Percentiles rank a stretch among this genome's conserved stretches.
These are phyloP conservation scores for Apiospora malaysiana DNA, from an alignment of 2,329 filamentous ascomycete genomes.

Conservation along the genomic window DNA sequence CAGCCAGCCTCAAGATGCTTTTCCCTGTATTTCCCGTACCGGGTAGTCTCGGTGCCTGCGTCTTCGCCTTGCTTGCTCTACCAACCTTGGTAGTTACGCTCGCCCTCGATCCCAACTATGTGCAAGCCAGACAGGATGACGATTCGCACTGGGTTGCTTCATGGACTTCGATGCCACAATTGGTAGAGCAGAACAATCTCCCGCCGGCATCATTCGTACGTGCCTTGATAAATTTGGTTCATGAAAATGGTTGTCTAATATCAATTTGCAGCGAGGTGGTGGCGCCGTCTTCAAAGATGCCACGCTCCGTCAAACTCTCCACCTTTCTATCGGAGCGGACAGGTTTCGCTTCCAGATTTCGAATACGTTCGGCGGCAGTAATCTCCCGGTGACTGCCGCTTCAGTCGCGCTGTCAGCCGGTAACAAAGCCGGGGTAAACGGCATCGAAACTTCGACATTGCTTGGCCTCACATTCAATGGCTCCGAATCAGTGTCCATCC, in stretches of 20 bases:
- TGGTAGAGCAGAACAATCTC: constrained; percentile 66
- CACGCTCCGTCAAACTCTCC: constrained; percentile 70
- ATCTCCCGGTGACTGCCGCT: constrained; percentile 64
- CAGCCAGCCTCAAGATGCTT: neutral
- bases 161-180: constrained; percentile 71
- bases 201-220: constrained; percentile 65
- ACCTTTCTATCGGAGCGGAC: constrained; percentile 60
- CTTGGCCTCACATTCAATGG: constrained; percentile 64
- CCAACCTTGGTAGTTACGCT: neutral
- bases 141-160: constrained; percentile 63
- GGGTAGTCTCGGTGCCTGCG: neutral
- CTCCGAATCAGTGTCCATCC: constrained; percentile 55
- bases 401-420: constrained; percentile 62
- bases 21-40: neutral
- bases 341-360: constrained; percentile 68
- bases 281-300: constrained; percentile 63
- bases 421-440: constrained; percentile 57
- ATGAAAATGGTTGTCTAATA: neutral
- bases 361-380: constrained; percentile 67
- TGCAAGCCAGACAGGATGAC: neutral
- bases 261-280: constrained; percentile 38
- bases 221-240: constrained; percentile 21
- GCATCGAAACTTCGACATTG: constrained; percentile 58
- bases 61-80: neutral
- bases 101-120: neutral